Evolutionary conservation across 2,329 filamentous ascomycete genomes (phyloP).

Genomic region (Cytospora piceae): DNA sequence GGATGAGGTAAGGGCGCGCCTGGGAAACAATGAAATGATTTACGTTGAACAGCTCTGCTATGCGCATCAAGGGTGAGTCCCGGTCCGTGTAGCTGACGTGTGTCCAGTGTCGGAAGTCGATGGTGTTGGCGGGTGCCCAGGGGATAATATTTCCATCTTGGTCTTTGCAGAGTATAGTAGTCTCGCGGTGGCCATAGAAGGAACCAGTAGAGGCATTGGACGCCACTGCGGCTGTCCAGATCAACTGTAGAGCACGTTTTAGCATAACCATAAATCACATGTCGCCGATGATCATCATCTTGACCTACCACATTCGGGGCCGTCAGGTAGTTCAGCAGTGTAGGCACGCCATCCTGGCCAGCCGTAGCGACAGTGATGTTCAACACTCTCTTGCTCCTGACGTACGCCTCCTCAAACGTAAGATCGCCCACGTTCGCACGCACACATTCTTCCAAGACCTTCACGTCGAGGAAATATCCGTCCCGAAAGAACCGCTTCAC

Average conservation of each 20-base stretch:
- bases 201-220: constrained; percentile 71
- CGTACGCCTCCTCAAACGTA: constrained; percentile 92
- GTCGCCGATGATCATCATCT: background rate
- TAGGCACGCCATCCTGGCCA: constrained; percentile 75
- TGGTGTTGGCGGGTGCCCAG: constrained; percentile 68
- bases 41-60: constrained; percentile 85
- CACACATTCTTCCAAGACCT: constrained; percentile 81
- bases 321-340: constrained; percentile 87
- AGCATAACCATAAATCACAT: constrained; percentile 24
- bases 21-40: constrained; percentile 96
- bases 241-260: constrained; percentile 56
- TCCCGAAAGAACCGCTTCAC: constrained; percentile 70
- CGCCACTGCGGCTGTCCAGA: constrained; percentile 78
- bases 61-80: constrained; percentile 67
- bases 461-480: constrained; percentile 83
- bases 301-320: constrained; percentile 84
- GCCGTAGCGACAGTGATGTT: constrained; percentile 89
- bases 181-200: constrained; percentile 66
- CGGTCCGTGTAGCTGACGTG: constrained; percentile 67
- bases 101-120: constrained; percentile 70
- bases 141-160: constrained; percentile 72
- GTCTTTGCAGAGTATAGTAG: constrained; percentile 76
- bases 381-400: constrained; percentile 79
- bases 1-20: constrained; percentile 85
- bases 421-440: constrained; percentile 83